These are phyloP conservation scores for Novymonas esmeraldas DNA, from an alignment of 208 protist genomes.

Conservation along the genomic window DNA sequence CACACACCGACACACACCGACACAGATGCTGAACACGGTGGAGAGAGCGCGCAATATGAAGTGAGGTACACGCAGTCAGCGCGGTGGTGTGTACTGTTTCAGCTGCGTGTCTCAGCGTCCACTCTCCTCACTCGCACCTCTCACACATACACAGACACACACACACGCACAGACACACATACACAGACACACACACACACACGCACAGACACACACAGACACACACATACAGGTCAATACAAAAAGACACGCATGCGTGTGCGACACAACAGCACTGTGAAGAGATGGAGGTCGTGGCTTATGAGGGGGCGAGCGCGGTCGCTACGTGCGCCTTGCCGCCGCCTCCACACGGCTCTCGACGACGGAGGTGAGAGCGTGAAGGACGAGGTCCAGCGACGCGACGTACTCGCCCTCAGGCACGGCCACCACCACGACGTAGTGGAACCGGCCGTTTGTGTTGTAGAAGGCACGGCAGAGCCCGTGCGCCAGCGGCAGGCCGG, in stretches of 20 bases:
- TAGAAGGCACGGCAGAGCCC: conserved; percentile 83
- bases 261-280: neutral
- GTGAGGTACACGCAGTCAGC: neutral
- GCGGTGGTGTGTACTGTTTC: too few species aligned
- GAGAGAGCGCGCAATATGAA: neutral
- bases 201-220: neutral
- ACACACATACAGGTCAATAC: neutral
- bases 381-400: conserved; percentile 62
- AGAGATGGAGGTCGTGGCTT: too few species aligned
- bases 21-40: neutral
- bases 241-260: neutral
- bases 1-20: neutral
- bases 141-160: neutral
- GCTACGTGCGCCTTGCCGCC: conserved; percentile 53
- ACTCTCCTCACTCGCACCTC: too few species aligned
- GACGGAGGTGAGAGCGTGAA: conserved; percentile 70
- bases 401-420: conserved; percentile 78
- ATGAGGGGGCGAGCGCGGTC: too few species aligned
- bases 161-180: neutral
- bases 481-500: conserved; percentile 62
- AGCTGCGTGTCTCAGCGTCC: too few species aligned
- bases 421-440: conserved; percentile 78
- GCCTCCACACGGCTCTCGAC: conserved; percentile 77
- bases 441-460: conserved; percentile 74
- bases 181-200: neutral